phyloP scores from a whole-genome alignment of 148 eudicot genomes.

The Talinum fruticosum region DNA sequence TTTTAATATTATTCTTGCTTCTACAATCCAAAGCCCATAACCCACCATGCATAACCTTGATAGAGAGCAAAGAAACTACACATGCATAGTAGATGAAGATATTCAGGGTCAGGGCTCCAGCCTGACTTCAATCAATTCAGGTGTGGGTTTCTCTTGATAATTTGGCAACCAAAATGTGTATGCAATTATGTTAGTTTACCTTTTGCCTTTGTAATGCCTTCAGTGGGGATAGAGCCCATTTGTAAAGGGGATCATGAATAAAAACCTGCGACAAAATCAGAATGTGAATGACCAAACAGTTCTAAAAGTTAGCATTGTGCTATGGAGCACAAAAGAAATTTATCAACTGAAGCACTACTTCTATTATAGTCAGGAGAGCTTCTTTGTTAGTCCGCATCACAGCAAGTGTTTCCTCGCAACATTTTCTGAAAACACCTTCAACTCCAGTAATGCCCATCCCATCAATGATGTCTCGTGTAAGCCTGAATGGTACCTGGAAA shows the following conservation, averaged over 20 bases:
- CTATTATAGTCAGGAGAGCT: constrained; percentile 90
- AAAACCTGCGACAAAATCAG: constrained; percentile 65
- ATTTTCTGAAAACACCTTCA: constrained; percentile 96
- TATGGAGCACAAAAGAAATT: neutral
- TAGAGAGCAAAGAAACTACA: neutral
- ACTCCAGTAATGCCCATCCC: constrained; percentile 98
- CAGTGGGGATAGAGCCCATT: constrained; percentile 97
- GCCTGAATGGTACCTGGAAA: constrained; percentile 85
- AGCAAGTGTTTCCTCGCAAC: constrained; percentile 92
- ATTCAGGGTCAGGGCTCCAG: neutral
- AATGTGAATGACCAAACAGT: constrained; percentile 1
- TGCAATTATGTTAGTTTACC: constrained; percentile 37
- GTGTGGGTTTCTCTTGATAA: constrained; percentile 3
- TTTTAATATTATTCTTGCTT: neutral
- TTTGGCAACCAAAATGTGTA: neutral
- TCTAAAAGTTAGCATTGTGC: neutral
- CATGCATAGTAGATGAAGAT: neutral
- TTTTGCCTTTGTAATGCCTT: constrained; percentile 96
- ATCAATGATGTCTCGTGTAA: constrained; percentile 87
- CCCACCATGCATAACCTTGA: neutral
- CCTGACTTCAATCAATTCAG: neutral
- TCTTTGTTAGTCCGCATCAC: constrained; percentile 97
- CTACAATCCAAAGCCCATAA: neutral
- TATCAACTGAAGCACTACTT: constrained; percentile 42
- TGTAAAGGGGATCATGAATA: constrained; percentile 95